phyloP scores from a whole-genome alignment of 805 yeast species.

The Candida maris region DNA sequence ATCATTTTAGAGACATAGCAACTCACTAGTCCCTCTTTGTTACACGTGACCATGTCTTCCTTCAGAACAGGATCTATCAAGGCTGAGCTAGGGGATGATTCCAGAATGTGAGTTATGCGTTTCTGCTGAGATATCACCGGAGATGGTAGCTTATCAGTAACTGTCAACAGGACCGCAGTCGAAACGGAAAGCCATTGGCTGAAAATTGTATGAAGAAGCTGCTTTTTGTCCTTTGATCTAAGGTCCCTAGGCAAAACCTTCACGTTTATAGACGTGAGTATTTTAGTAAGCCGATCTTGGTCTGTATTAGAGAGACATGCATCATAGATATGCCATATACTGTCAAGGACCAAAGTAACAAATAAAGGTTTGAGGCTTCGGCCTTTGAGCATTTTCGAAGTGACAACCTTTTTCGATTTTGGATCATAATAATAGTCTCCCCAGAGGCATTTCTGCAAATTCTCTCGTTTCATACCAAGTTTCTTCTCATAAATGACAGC shows the following conservation, averaged over 20 bases:
- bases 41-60: slow-evolving; percentile 63
- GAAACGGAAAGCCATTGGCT: slow-evolving; percentile 95
- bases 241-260: slow-evolving; percentile 72
- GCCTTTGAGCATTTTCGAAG: slow-evolving; percentile 60
- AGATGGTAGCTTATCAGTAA: slow-evolving; percentile 80
- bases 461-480: slow-evolving; percentile 77
- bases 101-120: slow-evolving; percentile 66
- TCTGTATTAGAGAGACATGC: slow-evolving; percentile 62
- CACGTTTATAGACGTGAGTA: slow-evolving; percentile 64
- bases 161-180: slow-evolving; percentile 77
- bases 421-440: slow-evolving; percentile 91
- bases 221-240: slow-evolving; percentile 70
- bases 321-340: slow-evolving; percentile 87
- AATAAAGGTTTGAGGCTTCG: slow-evolving; percentile 71
- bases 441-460: slow-evolving; percentile 85
- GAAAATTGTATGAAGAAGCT: slow-evolving; percentile 61
- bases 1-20: slow-evolving; percentile 89
- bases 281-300: slow-evolving; percentile 68
- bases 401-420: slow-evolving; percentile 78
- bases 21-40: slow-evolving; percentile 56
- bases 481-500: slow-evolving; percentile 82
- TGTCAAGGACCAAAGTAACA: slow-evolving; percentile 82
- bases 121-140: slow-evolving; percentile 72
- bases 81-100: slow-evolving; percentile 49
- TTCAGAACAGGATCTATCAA: slow-evolving; percentile 47